These are phyloP conservation scores for Boletus patriciae DNA, from an alignment of 768 basidiomycete genomes.

Conservation along the genomic window DNA sequence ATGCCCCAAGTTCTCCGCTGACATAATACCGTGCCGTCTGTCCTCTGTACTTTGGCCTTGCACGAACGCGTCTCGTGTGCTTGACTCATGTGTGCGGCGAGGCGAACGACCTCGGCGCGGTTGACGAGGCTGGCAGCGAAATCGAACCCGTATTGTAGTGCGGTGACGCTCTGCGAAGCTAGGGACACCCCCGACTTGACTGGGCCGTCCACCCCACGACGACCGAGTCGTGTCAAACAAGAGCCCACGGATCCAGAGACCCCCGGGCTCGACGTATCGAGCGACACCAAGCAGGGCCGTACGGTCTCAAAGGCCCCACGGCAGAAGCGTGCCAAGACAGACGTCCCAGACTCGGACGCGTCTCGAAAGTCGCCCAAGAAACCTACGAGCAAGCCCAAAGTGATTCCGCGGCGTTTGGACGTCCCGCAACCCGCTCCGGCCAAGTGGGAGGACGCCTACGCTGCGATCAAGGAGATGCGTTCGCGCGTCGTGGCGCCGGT, in stretches of 20 bases:
- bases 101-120: conserved; percentile 31
- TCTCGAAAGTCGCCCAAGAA: conserved; percentile 4
- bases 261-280: not conserved
- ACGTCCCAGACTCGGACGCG: not conserved
- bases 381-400: conserved; percentile 54
- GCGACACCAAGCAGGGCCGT: not conserved
- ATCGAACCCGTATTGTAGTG: conserved; percentile 44
- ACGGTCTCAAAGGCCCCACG: not conserved
- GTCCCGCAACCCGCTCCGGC: conserved; percentile 67
- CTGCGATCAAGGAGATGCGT: conserved; percentile 75
- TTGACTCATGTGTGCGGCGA: conserved; percentile 22
- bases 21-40: too few species aligned
- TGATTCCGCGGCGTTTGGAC: conserved; percentile 52
- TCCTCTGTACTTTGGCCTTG: too few species aligned
- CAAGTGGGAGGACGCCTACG: conserved; percentile 69
- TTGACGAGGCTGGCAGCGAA: conserved; percentile 37
- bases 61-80: too few species aligned
- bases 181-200: not conserved
- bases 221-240: conserved; percentile 35
- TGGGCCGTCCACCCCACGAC: conserved; percentile 17
- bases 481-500: conserved; percentile 76
- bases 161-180: conserved; percentile 43
- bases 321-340: not conserved
- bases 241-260: conserved; percentile 11
- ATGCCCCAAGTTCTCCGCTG: too few species aligned